Evolutionary conservation across 2,329 filamentous ascomycete genomes (phyloP), one percentile per base, ranked within the genome.

Genomic region (Calonectria naviculata): DNA sequence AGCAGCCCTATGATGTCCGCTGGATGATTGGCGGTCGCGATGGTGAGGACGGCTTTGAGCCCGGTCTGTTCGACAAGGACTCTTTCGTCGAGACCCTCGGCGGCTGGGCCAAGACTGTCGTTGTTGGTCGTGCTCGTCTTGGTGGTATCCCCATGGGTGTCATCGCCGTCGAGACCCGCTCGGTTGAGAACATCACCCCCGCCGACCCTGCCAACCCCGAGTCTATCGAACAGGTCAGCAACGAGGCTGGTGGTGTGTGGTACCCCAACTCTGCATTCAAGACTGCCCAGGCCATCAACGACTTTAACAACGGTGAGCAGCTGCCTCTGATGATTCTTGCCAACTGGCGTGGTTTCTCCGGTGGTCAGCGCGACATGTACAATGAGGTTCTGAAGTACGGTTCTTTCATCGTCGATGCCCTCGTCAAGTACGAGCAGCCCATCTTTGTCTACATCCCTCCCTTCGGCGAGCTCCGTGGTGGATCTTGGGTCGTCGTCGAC

Each of bases 301-400:
- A 99, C 88, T 99, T 99, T 91, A 99, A 99, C 91, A 92, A 97
- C 76, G 97, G 97, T 83, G 97, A 99, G 87, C 97, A 99, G 87
- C 89, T 99, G 81, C 97, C 97, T 68, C 88, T 99, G 76, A 98
- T 99, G 95, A 99, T 99, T 82, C 92, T 99, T 75, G 97, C 97
- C 86, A 99, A 99, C 90, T 99, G 97, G 97, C 93, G 97, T 92
- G 97, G 97, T 88, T 99, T 99, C 94, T 99, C 97, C 77, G 97
- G 97, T 88, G 97, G 97, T 75, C 97, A 99, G 87, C 95, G 96
- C 78, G 97, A 99, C 86, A 99, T 99, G 97, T 99, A 97, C 92
- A 98, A 98, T 87, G 97, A 99, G 87, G 97, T 99, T 19, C 92
- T 99, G 85, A 99, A 99, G 89, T 99, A 99, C 81, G 97, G 97